Base-by-base conservation (phyloP, 768 basidiomycete species). In the Leccinum uliginosum region DNA sequence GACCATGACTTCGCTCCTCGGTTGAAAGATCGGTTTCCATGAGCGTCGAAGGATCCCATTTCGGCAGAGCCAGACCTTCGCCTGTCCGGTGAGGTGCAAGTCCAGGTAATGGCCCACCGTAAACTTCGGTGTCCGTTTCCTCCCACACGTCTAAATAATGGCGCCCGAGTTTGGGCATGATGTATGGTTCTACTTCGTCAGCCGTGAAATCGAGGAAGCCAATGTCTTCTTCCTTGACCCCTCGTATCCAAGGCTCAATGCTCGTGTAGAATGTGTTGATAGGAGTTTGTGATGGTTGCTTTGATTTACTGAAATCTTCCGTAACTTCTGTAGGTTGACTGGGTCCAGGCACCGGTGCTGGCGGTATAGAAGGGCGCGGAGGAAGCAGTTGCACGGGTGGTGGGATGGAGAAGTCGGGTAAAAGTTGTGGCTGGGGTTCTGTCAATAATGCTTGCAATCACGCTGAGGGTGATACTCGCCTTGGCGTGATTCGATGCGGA, bases 121-220 rank as follows among this genome's bases (percentile, higher is more conserved):
- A 75, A n/a, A 78, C 54, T 11, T 77, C 76, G 8, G 76, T 79
- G 69, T 99, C 96, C 67, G 92, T 86, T 64, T 97, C 93, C 60
- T 95, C 95, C 95, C 96, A 99, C 0, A 87, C 78, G 52, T 96
- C 91, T 32, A 84, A 75, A 65, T 98, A 99, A 73, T 96, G 94
- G 62, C 21, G 82, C 23, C 87, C 96, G 1, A 97, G 80, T 55
- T 87, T 83, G 27, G 96, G 96, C 73, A 95, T 83, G 32, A 92
- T 73, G 65, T 83, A 97, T 0, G 92, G 88, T 56, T 93, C 91
- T 9, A 91, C 78, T 59, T 97, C 94, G 65, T 98, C 94, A n/a
- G 83, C 90, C 11, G 87, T 86, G 65, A 90, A 90, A 58, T 92
- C 89, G 52, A 99, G 79, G 72, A 93, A 95, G 3, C 96, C 96